These are phyloP conservation scores for Lanzia echinophila DNA, from an alignment of 2,329 filamentous ascomycete genomes.

Conservation along the genomic window DNA sequence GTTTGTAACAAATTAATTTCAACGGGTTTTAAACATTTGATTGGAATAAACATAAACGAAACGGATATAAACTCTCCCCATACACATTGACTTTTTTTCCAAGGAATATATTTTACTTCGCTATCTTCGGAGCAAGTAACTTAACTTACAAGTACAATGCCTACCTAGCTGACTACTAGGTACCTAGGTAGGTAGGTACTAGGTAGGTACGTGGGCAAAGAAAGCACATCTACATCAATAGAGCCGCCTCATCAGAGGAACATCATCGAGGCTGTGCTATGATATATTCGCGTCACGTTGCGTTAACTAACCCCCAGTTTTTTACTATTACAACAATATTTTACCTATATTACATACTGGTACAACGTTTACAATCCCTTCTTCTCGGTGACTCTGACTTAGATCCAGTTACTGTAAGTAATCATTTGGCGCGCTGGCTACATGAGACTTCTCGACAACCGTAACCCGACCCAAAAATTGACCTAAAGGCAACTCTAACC, in stretches of 20 bases:
- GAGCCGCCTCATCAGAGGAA: not conserved
- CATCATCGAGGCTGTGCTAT: constrained; percentile 12
- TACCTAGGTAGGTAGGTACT: no score
- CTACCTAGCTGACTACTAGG: no score
- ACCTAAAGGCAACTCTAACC: not conserved
- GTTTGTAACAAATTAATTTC: no score
- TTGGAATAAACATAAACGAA: no score
- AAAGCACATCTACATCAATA: no score
- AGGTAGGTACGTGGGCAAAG: no score
- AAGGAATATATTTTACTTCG: no score
- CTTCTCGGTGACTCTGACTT: not conserved
- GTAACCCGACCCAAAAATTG: not conserved
- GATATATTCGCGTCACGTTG: constrained; percentile 9
- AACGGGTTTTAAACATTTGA: no score
- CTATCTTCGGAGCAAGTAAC: no score
- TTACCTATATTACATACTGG: not conserved
- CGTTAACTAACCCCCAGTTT: constrained; percentile 6
- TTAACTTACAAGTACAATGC: no score
- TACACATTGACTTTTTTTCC: no score
- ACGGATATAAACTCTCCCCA: no score
- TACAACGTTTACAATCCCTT: not conserved
- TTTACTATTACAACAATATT: not conserved
- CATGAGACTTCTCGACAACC: constrained; percentile 9
- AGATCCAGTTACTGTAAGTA: constrained; percentile 11
- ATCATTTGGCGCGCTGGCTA: constrained; percentile 14